Evolutionary conservation across 2,329 filamentous ascomycete species (phyloP).

Genomic region (Allantophomopsis lycopodina): DNA sequence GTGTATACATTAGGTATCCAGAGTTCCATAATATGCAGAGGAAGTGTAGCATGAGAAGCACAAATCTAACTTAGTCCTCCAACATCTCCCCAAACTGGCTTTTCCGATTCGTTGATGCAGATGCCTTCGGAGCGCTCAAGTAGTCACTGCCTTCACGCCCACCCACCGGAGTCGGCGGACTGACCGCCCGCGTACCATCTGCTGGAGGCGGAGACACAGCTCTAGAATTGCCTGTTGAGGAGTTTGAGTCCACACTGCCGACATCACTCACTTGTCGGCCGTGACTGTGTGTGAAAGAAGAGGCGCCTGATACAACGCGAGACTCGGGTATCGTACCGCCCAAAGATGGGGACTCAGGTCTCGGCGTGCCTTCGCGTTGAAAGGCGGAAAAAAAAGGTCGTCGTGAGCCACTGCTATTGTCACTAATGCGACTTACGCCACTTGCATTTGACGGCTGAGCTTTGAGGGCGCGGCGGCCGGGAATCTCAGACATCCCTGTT

Average conservation of each 20-base stretch:
- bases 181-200: constrained; percentile 2
- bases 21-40: too few relatives aligned
- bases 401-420: background rate
- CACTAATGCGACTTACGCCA: background rate
- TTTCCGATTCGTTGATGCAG: constrained; percentile 6
- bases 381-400: background rate
- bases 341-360: background rate
- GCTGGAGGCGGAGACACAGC: background rate
- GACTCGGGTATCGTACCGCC: background rate
- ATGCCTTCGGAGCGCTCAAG: constrained; percentile 2
- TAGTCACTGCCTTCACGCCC: constrained; percentile 8
- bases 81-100: constrained; percentile 15
- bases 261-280: background rate
- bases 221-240: constrained; percentile 1
- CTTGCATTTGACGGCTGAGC: background rate
- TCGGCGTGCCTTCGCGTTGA: background rate
- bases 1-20: background rate
- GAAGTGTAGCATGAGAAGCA: too few relatives aligned
- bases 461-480: background rate
- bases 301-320: background rate
- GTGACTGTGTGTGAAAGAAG: background rate
- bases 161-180: constrained; percentile 10
- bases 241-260: background rate
- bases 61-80: constrained; percentile 3
- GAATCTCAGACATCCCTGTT: background rate